Conservation (phyloP, 306 rosid species). For the Castanospermum australe region DNA sequence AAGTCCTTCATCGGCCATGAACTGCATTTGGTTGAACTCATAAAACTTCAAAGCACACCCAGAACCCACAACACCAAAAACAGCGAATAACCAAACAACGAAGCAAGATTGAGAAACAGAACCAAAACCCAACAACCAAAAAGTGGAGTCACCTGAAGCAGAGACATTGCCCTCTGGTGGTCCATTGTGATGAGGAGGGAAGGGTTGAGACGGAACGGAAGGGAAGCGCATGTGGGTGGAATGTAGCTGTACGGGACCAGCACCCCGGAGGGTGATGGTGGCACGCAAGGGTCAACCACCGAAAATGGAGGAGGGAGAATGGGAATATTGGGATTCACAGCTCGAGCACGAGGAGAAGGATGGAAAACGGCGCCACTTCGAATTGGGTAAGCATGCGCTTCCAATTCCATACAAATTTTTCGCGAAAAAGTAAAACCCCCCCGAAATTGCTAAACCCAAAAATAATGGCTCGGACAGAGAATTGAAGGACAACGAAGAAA, state of each 20-base stretch:
- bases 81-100: neutral
- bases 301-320: conserved; percentile 4
- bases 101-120: neutral
- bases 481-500: neutral
- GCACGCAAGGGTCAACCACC: conserved; percentile 4
- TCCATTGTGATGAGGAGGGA: conserved; percentile 26
- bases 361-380: conserved; percentile 26
- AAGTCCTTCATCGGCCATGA: conserved; percentile 40
- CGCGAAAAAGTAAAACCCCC: neutral
- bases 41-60: neutral
- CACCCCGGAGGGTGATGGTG: conserved; percentile 11
- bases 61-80: neutral
- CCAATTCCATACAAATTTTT: conserved; percentile 41
- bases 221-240: neutral
- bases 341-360: neutral
- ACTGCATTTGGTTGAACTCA: conserved; percentile 25
- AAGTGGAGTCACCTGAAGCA: conserved; percentile 32
- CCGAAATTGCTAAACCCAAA: conserved; percentile 34
- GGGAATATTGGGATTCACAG: neutral
- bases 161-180: conserved; percentile 36
- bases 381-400: conserved; percentile 6
- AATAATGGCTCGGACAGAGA: neutral
- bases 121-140: neutral
- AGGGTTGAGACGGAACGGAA: conserved; percentile 8
- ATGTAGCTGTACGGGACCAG: neutral